These are phyloP conservation scores for Peltaster fructicola DNA, from an alignment of 2,329 filamentous ascomycete species.

Conservation along the genomic window DNA sequence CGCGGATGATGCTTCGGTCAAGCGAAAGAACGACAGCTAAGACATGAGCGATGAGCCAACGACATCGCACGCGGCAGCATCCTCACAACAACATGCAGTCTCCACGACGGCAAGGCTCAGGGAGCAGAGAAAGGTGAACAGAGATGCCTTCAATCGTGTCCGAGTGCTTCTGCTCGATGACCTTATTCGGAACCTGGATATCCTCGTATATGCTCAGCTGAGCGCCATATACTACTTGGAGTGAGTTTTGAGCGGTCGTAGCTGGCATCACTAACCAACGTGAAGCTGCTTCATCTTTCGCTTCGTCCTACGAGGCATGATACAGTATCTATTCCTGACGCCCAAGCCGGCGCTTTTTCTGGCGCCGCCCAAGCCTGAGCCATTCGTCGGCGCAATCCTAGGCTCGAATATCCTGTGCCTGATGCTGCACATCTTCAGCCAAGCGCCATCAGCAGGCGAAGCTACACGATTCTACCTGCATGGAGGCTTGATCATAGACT, in stretches of 20 bases:
- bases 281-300: conserved; percentile 37
- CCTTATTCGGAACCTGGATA: conserved; percentile 39
- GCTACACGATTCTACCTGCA: conserved; percentile 38
- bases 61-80: conserved; percentile 13
- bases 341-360: conserved; percentile 37
- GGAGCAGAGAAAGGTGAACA: conserved; percentile 14
- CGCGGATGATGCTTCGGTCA: too few relatives aligned
- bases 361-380: conserved; percentile 29
- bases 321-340: conserved; percentile 41
- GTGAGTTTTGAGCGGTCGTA: conserved; percentile 22
- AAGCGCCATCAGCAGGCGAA: conserved; percentile 27
- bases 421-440: conserved; percentile 30
- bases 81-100: conserved; percentile 5
- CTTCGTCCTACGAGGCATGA: conserved; percentile 35
- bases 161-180: conserved; percentile 35
- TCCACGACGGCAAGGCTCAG: conserved; percentile 9
- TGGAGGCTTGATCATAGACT: conserved; percentile 45
- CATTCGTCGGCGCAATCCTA: conserved; percentile 37
- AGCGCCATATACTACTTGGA: conserved; percentile 46
- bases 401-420: conserved; percentile 38
- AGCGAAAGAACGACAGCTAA: too few relatives aligned
- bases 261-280: background rate
- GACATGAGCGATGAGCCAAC: conserved; percentile 22
- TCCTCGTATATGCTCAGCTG: conserved; percentile 43
- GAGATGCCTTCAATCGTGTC: conserved; percentile 21